Percentiles rank a stretch among this genome's conserved stretches.
Evolutionary conservation across 345 rosid genomes (phyloP).

Genomic region (Iberis pinnata): DNA sequence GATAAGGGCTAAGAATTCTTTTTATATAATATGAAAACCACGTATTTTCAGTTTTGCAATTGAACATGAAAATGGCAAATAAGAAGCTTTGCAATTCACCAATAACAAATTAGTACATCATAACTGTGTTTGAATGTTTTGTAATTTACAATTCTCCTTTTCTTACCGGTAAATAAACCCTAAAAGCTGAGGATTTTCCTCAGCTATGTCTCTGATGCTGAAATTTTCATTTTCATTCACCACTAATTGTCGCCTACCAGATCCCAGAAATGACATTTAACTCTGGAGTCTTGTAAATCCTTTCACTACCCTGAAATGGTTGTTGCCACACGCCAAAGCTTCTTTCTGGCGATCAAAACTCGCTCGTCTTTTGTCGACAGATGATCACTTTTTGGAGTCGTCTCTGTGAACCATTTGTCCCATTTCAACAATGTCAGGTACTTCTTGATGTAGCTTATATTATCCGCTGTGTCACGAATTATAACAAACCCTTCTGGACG

Average conservation of each 20-base stretch:
- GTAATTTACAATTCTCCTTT: conserved; percentile 24
- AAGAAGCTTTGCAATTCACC: conserved; percentile 21
- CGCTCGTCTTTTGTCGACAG: conserved; percentile 58
- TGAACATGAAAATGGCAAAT: conserved; percentile 7
- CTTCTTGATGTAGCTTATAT: conserved; percentile 48
- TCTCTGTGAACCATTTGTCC: conserved; percentile 80
- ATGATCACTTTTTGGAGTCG: conserved; percentile 63
- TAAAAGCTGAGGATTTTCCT: conserved; percentile 10
- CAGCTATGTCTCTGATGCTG: conserved; percentile 13
- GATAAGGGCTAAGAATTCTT: not conserved
- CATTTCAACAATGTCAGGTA: conserved; percentile 57
- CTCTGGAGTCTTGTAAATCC: not conserved
- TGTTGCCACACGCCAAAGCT: conserved; percentile 40
- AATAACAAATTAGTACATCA: conserved; percentile 19
- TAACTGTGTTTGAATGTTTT: conserved; percentile 9
- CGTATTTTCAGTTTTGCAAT: not conserved
- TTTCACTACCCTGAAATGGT: conserved; percentile 19
- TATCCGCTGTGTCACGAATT: conserved; percentile 66
- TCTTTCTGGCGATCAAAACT: conserved; percentile 74
- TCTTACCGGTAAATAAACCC: not conserved
- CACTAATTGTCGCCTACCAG: not conserved
- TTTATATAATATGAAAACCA: not conserved
- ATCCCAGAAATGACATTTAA: not conserved
- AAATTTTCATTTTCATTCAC: not conserved
- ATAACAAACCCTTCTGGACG: conserved; percentile 80